A percentile compares a stretch with the other conserved stretches of the same genome.
phyloP scores from a whole-genome alignment of 257 asterid species.

The Solanum virginianum region DNA sequence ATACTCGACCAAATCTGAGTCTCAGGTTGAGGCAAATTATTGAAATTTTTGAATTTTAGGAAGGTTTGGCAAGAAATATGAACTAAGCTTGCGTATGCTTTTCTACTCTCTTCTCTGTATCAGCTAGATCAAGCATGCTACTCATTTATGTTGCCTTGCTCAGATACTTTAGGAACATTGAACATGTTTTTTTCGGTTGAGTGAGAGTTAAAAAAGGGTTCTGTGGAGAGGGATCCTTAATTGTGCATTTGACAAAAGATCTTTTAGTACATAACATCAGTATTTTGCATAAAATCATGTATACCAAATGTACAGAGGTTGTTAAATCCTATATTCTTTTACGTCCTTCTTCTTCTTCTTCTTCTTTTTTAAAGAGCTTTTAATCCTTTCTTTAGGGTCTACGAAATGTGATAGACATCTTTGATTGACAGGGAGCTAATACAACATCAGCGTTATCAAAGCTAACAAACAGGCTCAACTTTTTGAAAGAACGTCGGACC shows the following conservation, averaged over 20 bases:
- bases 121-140: neutral
- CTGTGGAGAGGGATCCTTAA: neutral
- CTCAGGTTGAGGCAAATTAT: neutral
- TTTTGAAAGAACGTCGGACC: conserved; percentile 81
- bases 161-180: neutral
- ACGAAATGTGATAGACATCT: neutral
- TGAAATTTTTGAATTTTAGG: neutral
- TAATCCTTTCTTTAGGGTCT: neutral
- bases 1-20: neutral
- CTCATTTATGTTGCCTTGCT: neutral
- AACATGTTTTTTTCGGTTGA: neutral
- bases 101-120: neutral
- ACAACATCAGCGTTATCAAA: conserved; percentile 69
- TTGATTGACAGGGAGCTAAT: conserved; percentile 50
- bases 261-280: neutral
- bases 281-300: neutral
- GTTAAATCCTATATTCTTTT: neutral
- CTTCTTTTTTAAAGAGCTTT: neutral
- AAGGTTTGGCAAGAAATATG: neutral
- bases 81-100: neutral
- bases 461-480: conserved; percentile 80
- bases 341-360: neutral
- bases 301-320: neutral
- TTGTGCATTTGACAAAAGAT: neutral
- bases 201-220: neutral